Base-by-base conservation (phyloP, 2,329 filamentous ascomycete genomes). In the Ceratocystis albifundus region DNA sequence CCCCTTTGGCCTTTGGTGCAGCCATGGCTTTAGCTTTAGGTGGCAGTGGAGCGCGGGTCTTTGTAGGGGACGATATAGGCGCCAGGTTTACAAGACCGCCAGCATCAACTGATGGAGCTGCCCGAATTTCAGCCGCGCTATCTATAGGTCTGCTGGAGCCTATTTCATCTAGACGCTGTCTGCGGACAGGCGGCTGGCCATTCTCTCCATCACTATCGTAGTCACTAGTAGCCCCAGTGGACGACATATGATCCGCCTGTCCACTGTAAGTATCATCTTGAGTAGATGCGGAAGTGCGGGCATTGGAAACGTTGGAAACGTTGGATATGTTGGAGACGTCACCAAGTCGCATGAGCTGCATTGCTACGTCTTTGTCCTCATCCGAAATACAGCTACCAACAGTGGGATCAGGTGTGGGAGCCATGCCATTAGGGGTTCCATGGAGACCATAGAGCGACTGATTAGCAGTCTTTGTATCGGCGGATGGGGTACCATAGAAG, bases 341-440 rank as follows among this genome's bases (percentile, higher is more conserved):
- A 59, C 94, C 92, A 65, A 99, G 83, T 71, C 93, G 88, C 87
- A 99, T 97, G 72, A 99, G 81, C 77, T 97, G 94, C 74, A 96
- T 87, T 67, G 94, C 94, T 69, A 97, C 94, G 76, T 99, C 94
- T 73, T 87, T 87, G 71, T 87, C 84, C 76, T 99, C 94, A 74
- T 99, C 94, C 15, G 93, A 97, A 75, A 99, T 93, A 75, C 90
- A 95, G 77, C 93, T 97, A 65, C 90, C 90, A 71, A 97, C 89
- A 12, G 94, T 99, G n/a, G 93, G 93, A 72, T 97, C 94, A 30
- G 94, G 94, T 1, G 94, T 99, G 22, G 92, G 92, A 69, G 96
- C 80, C 71, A 95, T 84, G 65, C 86, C 67, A 65, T 65, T 66
- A 4, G 65, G 64, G 12, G 64, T 67, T 62, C 66, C 61, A 62